phyloP scores from a whole-genome alignment of 2,329 filamentous ascomycete species.

The Pseudopithomyces maydicus region DNA sequence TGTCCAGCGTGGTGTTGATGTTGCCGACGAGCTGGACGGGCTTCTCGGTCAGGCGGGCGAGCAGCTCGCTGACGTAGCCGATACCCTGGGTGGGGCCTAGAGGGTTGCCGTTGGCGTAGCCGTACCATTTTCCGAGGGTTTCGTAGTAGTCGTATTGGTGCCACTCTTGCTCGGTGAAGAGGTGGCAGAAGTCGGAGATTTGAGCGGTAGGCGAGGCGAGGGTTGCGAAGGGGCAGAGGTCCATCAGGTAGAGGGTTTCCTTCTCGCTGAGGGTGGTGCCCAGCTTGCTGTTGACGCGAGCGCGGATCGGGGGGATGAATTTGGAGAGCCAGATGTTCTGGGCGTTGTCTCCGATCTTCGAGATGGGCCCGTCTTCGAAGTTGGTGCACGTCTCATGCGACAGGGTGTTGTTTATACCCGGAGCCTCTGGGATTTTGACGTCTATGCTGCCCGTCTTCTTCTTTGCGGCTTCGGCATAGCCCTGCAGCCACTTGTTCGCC shows the following conservation, averaged over 20 bases:
- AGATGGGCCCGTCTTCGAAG: slow-evolving; percentile 67
- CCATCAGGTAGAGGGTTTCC: slow-evolving; percentile 78
- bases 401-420: slow-evolving; percentile 78
- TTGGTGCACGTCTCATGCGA: slow-evolving; percentile 72
- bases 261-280: slow-evolving; percentile 67
- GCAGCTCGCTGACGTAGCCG: slow-evolving; percentile 85
- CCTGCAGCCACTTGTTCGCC: slow-evolving; percentile 74
- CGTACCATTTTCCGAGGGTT: slow-evolving; percentile 83
- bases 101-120: slow-evolving; percentile 75
- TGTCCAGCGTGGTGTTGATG: slow-evolving; percentile 79
- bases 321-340: slow-evolving; percentile 63
- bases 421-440: slow-evolving; percentile 71
- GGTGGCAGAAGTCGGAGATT: slow-evolving; percentile 72
- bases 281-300: slow-evolving; percentile 71
- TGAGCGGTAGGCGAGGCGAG: slow-evolving; percentile 61
- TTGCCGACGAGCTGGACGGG: slow-evolving; percentile 75
- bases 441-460: slow-evolving; percentile 50
- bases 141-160: slow-evolving; percentile 79
- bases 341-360: slow-evolving; percentile 56
- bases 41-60: slow-evolving; percentile 74
- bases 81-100: slow-evolving; percentile 85
- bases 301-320: slow-evolving; percentile 71
- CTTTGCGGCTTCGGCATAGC: slow-evolving; percentile 64
- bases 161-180: slow-evolving; percentile 80
- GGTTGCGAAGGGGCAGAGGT: slow-evolving; percentile 84